Evolutionary conservation across 2,329 filamentous ascomycete species (phyloP).

Genomic region (Botryotinia globosa): DNA sequence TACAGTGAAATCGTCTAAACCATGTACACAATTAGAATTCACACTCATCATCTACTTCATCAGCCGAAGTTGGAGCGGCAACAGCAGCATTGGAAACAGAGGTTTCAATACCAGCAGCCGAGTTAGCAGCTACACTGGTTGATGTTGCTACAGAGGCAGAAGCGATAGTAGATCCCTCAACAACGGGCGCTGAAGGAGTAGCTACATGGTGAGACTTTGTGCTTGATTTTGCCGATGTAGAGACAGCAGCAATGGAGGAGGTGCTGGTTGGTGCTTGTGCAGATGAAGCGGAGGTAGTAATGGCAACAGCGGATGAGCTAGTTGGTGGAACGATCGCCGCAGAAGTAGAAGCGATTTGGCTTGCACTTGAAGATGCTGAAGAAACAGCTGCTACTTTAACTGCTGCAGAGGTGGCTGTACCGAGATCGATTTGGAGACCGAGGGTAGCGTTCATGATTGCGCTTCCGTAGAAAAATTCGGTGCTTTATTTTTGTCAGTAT

Average conservation of each 20-base stretch:
- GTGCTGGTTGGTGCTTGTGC: not conserved
- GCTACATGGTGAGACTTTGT: not conserved
- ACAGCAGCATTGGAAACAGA: not conserved
- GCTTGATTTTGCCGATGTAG: not conserved
- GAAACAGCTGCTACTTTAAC: not conserved
- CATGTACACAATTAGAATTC: not conserved
- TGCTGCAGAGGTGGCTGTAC: not conserved
- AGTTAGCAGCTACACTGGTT: not conserved
- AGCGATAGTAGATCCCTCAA: not conserved
- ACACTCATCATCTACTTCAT: not conserved
- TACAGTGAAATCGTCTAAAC: not conserved
- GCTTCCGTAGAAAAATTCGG: conserved; percentile 10
- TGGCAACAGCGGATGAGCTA: not conserved
- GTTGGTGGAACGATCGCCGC: not conserved
- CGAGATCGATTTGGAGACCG: conserved; percentile 1
- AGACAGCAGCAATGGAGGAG: not conserved
- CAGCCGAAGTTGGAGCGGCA: not conserved
- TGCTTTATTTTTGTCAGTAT: not conserved
- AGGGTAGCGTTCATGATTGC: not conserved
- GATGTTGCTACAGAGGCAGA: not conserved
- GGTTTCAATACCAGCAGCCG: not conserved
- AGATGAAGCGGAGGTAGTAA: not conserved
- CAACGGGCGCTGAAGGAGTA: not conserved
- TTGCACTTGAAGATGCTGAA: not conserved
- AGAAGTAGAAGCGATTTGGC: not conserved